Evolutionary conservation across 202 grass and related monocot species (phyloP).

Genomic region (Eragrostis tef): DNA sequence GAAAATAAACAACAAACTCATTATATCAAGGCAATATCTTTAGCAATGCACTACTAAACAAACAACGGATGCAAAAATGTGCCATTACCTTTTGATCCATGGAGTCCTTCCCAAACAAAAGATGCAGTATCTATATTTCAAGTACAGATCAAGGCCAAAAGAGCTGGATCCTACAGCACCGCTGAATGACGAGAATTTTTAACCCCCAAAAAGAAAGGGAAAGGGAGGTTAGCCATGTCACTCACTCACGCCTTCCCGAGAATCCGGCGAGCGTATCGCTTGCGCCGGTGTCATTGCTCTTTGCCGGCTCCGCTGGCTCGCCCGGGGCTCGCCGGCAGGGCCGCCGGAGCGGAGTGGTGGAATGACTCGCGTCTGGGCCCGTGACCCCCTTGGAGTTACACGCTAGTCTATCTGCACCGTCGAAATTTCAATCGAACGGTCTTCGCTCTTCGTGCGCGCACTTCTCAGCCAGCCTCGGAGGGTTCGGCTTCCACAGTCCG

Average conservation of each 20-base stretch:
- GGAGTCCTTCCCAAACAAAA: background rate
- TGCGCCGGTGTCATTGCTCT: background rate
- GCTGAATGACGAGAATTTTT: background rate
- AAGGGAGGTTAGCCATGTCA: background rate
- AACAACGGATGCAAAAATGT: background rate
- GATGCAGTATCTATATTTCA: background rate
- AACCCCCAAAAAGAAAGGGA: background rate
- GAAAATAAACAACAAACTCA: background rate
- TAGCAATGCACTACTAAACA: background rate
- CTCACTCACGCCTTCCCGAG: background rate
- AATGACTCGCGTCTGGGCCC: background rate
- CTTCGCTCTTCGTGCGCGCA: background rate
- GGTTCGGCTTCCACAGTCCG: background rate
- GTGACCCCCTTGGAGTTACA: background rate
- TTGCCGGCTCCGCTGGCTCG: background rate
- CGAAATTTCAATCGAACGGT: constrained; percentile 26
- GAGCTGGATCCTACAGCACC: background rate
- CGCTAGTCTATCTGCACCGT: constrained; percentile 5
- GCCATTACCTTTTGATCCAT: background rate
- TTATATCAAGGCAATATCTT: background rate
- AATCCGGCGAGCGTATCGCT: background rate
- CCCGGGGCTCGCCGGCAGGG: background rate
- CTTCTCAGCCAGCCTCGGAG: background rate
- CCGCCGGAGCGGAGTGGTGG: constrained; percentile 5
- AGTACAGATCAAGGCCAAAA: background rate